Percentiles rank a stretch among this genome's conserved stretches.
Evolutionary conservation across 73 alveolate genomes (phyloP).

Genomic region (Uronychia setigera): DNA sequence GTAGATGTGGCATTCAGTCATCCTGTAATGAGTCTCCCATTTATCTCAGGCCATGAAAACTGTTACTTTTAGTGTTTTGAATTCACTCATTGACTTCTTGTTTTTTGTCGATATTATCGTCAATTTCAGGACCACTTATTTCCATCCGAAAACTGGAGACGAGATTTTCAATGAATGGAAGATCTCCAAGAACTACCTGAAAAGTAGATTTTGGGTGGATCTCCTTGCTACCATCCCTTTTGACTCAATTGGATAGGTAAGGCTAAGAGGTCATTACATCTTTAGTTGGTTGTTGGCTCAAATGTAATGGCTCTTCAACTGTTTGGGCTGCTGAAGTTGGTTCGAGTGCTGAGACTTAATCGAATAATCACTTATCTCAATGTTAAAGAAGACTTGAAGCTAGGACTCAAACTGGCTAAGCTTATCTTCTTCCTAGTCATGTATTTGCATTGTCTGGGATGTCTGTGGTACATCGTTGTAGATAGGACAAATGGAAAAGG

Average conservation of each 20-base stretch:
- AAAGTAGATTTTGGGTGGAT: slow-evolving; percentile 80
- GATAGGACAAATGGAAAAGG: background rate
- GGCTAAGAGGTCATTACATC: background rate
- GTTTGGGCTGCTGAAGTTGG: slow-evolving; percentile 61
- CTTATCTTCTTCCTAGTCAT: slow-evolving; percentile 46
- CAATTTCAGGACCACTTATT: slow-evolving; percentile 34
- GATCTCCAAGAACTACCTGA: slow-evolving; percentile 56
- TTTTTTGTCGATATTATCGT: slow-evolving; percentile 44
- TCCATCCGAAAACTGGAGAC: slow-evolving; percentile 48
- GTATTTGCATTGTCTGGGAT: slow-evolving; percentile 65
- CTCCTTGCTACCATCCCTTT: slow-evolving; percentile 76
- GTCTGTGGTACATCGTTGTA: slow-evolving; percentile 68
- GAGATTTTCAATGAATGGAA: slow-evolving; percentile 44
- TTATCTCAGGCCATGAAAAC: background rate
- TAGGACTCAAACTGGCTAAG: slow-evolving; percentile 27
- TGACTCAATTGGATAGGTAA: slow-evolving; percentile 18
- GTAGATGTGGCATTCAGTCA: slow-evolving; percentile 8
- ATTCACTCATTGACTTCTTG: slow-evolving; percentile 21
- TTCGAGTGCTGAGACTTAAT: slow-evolving; percentile 47
- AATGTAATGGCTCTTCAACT: slow-evolving; percentile 24
- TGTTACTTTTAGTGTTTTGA: background rate
- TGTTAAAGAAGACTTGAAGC: slow-evolving; percentile 49
- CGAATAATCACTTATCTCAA: slow-evolving; percentile 39
- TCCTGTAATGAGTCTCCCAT: slow-evolving; percentile 1
- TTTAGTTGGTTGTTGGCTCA: slow-evolving; percentile 3